Base-by-base conservation (phyloP, 805 yeast species). In the Candida tammaniensis region DNA sequence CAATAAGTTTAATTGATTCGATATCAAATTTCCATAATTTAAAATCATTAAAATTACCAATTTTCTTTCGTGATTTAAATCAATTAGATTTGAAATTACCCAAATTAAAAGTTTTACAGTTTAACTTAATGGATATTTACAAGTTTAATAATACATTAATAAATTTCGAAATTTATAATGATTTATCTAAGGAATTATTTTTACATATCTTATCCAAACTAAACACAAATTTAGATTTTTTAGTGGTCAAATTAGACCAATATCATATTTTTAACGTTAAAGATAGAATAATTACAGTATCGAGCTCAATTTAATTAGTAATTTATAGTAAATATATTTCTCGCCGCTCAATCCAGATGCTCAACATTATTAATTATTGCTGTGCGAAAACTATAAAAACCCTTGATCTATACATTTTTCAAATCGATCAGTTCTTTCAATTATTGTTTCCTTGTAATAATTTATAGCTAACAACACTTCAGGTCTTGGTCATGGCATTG, bases 121-220 rank as follows among this genome's bases (percentile, higher is more conserved):
- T 43, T 9, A 19, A 40, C 14, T 19, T 43, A 5, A 26, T 43
- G 6, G 48, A 43, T 27, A n/a, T 31, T n/a, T 36, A 27, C 15
- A 40, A 38, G 17, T 34, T 38, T 20, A 30, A 28, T 15, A 43
- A 37, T 12, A 31, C 42, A 8, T 28, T 43, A 16, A 35, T 40
- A 5, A 23, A 27, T 7, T 37, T 28, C 17, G 37, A 37, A 24
- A 12, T 31, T 4, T 3, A 15, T 11, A 25, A 14, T 16, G 37
- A 38, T 21, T 23, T 36, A n/a, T 37, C 29, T 24, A 29, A 23
- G 14, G 30, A 15, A 3, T 37, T 13, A n/a, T 43, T 43, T 23
- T 22, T 30, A 3, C 29, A 25, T 18, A 25, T 36, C 9, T 4
- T 35, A 17, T 5, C 13, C 2, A 24, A 18, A 17, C 18, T 39